Conservation (phyloP, 371 early-diverging fungal genomes). For the Saksenaea vasiformis region DNA sequence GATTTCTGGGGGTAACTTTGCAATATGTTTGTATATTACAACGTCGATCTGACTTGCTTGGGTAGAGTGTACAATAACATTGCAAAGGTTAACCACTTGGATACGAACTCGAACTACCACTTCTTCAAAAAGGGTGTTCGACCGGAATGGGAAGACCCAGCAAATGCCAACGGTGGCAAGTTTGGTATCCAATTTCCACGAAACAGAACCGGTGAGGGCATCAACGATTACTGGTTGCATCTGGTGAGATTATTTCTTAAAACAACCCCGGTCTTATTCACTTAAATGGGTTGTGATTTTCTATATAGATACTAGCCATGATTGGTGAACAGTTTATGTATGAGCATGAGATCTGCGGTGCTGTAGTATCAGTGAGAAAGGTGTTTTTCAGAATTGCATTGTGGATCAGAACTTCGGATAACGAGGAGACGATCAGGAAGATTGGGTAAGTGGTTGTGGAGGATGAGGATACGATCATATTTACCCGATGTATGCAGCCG, state of each 20-base stretch:
- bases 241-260: constrained; percentile 53
- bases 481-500: constrained; percentile 29
- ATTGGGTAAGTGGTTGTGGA: neutral
- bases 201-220: constrained; percentile 62
- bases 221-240: constrained; percentile 84
- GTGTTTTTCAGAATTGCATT: constrained; percentile 81
- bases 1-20: constrained; percentile 91
- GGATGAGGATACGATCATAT: neutral
- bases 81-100: constrained; percentile 71
- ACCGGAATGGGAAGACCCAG: constrained; percentile 98
- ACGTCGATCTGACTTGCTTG: neutral
- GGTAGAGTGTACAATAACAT: constrained; percentile 79
- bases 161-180: constrained; percentile 94
- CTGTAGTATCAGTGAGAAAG: constrained; percentile 85
- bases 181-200: constrained; percentile 86
- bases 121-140: constrained; percentile 94
- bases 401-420: constrained; percentile 81
- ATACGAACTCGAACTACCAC: constrained; percentile 86
- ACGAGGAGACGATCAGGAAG: neutral
- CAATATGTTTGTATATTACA: neutral
- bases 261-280: neutral
- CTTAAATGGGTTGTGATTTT: constrained; percentile 1
- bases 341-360: constrained; percentile 87
- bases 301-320: constrained; percentile 72
- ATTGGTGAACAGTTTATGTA: constrained; percentile 89